Base-by-base conservation (phyloP, 148 eudicot genomes). In the Cornus kousa region DNA sequence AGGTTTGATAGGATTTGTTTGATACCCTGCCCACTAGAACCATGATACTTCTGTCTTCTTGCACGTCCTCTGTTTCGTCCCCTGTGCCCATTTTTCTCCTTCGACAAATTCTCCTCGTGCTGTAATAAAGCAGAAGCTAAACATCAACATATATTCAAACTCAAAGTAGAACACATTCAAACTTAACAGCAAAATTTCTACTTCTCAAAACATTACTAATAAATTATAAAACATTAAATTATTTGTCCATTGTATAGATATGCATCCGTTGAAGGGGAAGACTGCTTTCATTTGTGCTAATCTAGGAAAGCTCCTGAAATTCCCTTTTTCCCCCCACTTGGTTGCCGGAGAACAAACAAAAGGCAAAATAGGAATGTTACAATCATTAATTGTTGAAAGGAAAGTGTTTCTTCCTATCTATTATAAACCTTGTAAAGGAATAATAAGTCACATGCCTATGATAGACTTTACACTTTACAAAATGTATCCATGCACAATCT, bases 11-110 rank as follows among this genome's bases (percentile, higher is more conserved):
- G 48, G 28, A 37, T 16, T 46, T 72, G 23, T 43, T 64, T 70
- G 65, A 19, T 88, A 93, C 97, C 97, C 72, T 83, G 88, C 75
- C 93, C 93, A 78, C 82, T 86, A 77, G 85, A 74, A 77, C 84
- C 87, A 68, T 57, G 85, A 60, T 84, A 76, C 76, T 82, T 92
- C 67, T 81, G 90, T 17, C 90, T 89, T 85, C 87, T 91, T 40
- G 90, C 84, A 48, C 81, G 88, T 70, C 91, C 81, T 69, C 82
- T 85, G 65, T 85, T 91, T 72, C 81, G 88, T 76, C 87, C 85
- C 75, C 81, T 88, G 60, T 73, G 69, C 28, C 80, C 90, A 55
- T 79, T 87, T 81, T 78, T 89, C 59, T 89, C 98, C 72, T 87
- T 90, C 9, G 85, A 13, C 46, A 55, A 8, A 80, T 84, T 86